Conservation (phyloP, 345 rosid genomes). For the Ceriops decandra region DNA sequence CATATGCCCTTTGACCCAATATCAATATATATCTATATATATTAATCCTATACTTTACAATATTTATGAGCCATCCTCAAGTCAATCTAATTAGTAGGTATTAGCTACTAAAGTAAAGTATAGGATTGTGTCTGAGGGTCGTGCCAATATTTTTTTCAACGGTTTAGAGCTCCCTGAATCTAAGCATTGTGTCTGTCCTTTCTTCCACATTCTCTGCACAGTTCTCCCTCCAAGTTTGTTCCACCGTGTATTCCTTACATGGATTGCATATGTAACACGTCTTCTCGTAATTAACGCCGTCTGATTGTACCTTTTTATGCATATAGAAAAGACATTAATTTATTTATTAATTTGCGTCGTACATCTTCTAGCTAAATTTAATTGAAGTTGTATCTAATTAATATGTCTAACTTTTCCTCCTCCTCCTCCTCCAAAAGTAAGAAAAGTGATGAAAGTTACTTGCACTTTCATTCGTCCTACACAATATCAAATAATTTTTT, state of each 20-base stretch:
- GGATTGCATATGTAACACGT: neutral
- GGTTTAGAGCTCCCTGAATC: neutral
- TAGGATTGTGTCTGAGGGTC: neutral
- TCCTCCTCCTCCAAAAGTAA: too few relatives aligned
- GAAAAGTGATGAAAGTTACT: too few relatives aligned
- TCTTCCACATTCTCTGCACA: conserved; percentile 28
- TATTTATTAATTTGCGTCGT: neutral
- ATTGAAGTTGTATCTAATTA: too few relatives aligned
- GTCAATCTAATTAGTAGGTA: neutral
- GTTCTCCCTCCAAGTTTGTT: conserved; percentile 19
- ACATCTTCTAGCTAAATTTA: too few relatives aligned
- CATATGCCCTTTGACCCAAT: neutral
- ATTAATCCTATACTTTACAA: too few relatives aligned
- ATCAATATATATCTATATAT: too few relatives aligned
- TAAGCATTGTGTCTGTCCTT: conserved; percentile 8
- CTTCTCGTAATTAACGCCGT: neutral
- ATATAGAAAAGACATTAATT: neutral
- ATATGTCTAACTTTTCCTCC: too few relatives aligned
- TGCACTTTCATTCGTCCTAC: too few relatives aligned
- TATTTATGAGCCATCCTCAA: neutral
- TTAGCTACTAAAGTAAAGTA: too few relatives aligned
- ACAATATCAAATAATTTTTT: too few relatives aligned
- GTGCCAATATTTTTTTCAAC: neutral
- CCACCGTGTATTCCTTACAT: neutral
- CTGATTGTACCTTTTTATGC: neutral